Evolutionary conservation across 441 rosid genomes (phyloP).

Genomic region (Omphalea diandra): DNA sequence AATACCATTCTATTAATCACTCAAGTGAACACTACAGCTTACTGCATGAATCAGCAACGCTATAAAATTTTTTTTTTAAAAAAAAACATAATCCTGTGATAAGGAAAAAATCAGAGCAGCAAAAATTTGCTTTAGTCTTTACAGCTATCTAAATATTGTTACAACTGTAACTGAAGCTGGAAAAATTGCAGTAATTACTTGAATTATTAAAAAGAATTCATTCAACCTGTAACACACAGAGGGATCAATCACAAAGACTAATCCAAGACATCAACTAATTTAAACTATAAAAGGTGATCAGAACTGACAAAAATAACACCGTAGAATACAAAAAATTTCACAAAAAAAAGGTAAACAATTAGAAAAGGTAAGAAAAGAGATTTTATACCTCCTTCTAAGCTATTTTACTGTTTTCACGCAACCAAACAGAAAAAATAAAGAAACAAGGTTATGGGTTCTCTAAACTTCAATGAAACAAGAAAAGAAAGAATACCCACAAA

Average conservation of each 20-base stretch:
- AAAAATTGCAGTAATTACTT: background rate
- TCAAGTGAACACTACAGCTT: background rate
- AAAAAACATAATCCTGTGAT: background rate
- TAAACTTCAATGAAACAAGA: background rate
- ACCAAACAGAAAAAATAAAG: conserved; percentile 10
- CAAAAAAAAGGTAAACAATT: no score
- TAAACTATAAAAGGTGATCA: background rate
- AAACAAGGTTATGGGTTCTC: no score
- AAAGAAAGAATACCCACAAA: background rate
- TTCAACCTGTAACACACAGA: background rate
- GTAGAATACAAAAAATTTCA: background rate
- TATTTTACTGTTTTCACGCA: conserved; percentile 5
- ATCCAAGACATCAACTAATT: background rate
- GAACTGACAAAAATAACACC: no score
- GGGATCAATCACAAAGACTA: background rate
- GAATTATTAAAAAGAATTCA: background rate
- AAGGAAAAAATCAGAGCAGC: background rate
- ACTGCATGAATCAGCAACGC: background rate
- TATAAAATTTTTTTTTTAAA: no score
- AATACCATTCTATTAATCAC: background rate
- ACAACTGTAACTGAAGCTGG: background rate
- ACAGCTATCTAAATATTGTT: background rate
- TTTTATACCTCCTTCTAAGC: background rate
- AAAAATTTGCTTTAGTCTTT: background rate
- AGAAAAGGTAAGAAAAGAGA: background rate